Evolutionary conservation across 805 yeast species (phyloP).

Genomic region (Danielia reshetovae): DNA sequence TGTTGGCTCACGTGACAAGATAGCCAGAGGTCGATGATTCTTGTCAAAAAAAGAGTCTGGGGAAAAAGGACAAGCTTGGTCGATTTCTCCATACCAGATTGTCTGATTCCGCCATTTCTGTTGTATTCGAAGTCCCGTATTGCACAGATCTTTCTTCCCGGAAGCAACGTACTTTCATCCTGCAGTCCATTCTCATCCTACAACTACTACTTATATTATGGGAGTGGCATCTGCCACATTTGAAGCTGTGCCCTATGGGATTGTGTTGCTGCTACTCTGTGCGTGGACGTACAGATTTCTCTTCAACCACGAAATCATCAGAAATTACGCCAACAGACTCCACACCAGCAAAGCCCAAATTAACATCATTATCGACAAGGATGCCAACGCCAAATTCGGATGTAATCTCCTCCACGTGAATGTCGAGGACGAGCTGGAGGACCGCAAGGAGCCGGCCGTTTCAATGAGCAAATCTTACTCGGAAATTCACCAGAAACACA

Average conservation of each 20-base stretch:
- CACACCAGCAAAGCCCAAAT: constrained; percentile 20
- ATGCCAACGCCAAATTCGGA: constrained; percentile 15
- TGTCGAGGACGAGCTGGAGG: constrained; percentile 8
- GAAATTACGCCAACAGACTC: constrained; percentile 19
- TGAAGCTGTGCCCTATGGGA: constrained; percentile 14
- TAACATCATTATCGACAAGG: constrained; percentile 19
- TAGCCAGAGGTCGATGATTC: too few relatives aligned
- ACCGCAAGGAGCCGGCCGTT: background rate
- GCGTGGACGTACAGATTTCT: constrained; percentile 20
- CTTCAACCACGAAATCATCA: constrained; percentile 24
- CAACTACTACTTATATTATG: too few relatives aligned
- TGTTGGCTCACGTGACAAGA: too few relatives aligned
- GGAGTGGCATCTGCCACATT: too few relatives aligned
- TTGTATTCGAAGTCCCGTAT: too few relatives aligned
- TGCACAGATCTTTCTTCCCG: too few relatives aligned
- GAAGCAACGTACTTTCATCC: too few relatives aligned
- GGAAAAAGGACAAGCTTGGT: too few relatives aligned
- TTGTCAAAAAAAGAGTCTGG: too few relatives aligned
- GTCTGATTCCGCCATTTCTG: too few relatives aligned
- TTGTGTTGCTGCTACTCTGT: constrained; percentile 10
- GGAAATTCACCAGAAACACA: constrained; percentile 3
- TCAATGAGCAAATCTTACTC: background rate
- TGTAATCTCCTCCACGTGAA: constrained; percentile 15
- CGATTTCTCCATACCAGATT: too few relatives aligned
- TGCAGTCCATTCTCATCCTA: too few relatives aligned